Conservation (phyloP, 441 rosid genomes). For the Corymbia citriodora region DNA sequence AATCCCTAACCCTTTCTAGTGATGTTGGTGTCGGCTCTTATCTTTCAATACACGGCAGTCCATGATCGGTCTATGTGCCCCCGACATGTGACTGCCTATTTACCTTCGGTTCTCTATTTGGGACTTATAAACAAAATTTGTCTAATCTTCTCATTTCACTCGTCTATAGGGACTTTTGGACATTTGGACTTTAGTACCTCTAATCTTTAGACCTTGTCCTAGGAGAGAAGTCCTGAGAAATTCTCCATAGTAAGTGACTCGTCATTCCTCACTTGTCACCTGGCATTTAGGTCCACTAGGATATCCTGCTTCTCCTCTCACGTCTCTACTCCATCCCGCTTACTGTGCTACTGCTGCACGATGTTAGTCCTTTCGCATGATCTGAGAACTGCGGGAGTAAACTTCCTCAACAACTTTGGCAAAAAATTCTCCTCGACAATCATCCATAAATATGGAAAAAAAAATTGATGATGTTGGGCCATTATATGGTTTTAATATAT, state of each 20-base stretch:
- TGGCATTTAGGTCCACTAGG: no score
- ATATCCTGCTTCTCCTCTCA: no score
- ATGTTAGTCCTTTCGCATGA: neutral
- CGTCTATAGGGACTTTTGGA: neutral
- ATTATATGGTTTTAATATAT: neutral
- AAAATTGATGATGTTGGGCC: neutral
- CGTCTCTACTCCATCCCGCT: no score
- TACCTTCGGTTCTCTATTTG: neutral
- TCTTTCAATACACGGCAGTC: neutral
- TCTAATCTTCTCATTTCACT: neutral
- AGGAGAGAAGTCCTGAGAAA: neutral
- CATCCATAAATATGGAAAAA: neutral
- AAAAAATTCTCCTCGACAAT: neutral
- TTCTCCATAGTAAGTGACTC: neutral
- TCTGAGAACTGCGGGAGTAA: neutral
- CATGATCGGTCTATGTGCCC: neutral
- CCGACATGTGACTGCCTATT: fast-evolving
- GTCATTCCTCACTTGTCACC: neutral
- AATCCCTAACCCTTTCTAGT: neutral
- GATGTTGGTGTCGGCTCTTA: neutral
- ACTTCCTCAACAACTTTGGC: neutral
- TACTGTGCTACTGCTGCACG: neutral
- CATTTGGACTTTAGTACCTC: neutral
- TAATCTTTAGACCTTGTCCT: neutral
- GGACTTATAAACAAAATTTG: neutral